phyloP scores from a whole-genome alignment of 2,329 filamentous ascomycete species.

The Sclerotinia subarctica region DNA sequence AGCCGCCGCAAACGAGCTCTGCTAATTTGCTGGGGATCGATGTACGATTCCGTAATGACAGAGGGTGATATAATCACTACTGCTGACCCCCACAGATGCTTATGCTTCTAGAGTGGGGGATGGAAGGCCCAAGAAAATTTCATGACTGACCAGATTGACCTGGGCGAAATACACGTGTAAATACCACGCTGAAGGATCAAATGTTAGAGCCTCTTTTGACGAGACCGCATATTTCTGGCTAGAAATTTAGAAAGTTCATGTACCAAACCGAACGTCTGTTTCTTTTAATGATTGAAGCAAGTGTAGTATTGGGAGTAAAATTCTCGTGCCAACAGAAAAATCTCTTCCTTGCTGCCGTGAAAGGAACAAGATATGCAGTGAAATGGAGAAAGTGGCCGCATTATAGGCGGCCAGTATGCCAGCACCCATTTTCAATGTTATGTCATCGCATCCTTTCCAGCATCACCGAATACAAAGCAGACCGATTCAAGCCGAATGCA shows the following conservation, averaged over 20 bases:
- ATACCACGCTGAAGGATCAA: background rate
- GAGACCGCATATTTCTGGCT: background rate
- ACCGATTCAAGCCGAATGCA: background rate
- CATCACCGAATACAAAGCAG: background rate
- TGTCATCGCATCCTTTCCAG: background rate
- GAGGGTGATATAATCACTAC: background rate
- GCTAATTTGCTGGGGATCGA: slow-evolving; percentile 2
- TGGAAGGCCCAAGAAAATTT: background rate
- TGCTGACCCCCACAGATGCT: background rate
- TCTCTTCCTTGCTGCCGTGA: slow-evolving; percentile 10
- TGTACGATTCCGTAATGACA: background rate
- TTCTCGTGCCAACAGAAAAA: background rate
- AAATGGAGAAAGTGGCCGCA: slow-evolving; percentile 10
- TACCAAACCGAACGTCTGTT: background rate
- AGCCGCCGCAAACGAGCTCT: slow-evolving; percentile 9
- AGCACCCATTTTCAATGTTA: background rate
- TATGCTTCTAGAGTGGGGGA: slow-evolving; percentile 2
- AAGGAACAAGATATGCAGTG: slow-evolving; percentile 15
- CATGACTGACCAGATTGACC: slow-evolving; percentile 5
- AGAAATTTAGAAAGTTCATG: background rate
- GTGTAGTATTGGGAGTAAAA: no score
- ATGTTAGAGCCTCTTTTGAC: background rate
- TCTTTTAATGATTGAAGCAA: background rate
- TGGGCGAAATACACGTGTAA: background rate
- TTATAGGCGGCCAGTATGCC: background rate